phyloP scores from a whole-genome alignment of 345 rosid species.

The Euphorbia peplus region DNA sequence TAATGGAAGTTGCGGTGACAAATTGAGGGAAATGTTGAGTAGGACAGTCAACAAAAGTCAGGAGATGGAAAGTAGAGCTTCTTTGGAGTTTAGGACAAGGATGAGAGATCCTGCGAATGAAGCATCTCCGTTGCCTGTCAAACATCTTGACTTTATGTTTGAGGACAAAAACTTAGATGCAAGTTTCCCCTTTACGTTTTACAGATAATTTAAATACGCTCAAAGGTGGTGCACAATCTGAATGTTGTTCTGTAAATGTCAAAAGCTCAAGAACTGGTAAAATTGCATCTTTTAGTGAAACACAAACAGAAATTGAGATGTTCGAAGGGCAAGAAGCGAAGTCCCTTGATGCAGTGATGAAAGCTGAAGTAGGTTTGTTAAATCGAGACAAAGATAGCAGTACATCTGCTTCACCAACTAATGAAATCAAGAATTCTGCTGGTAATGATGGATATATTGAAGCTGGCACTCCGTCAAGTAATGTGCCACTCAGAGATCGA shows the following conservation, averaged over 20 bases:
- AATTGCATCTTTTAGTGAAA: conserved; percentile 13
- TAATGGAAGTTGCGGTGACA: conserved; percentile 31
- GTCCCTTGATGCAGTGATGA: conserved; percentile 22
- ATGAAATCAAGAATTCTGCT: conserved; percentile 33
- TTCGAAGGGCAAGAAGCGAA: conserved; percentile 23
- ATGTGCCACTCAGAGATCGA: conserved; percentile 40
- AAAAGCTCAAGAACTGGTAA: conserved; percentile 27
- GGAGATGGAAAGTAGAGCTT: conserved; percentile 32
- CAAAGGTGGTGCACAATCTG: conserved; percentile 36
- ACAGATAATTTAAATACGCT: conserved; percentile 20
- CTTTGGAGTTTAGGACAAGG: conserved; percentile 42
- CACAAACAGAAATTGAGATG: conserved; percentile 31
- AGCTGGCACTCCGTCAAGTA: conserved; percentile 70
- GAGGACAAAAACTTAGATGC: conserved; percentile 55
- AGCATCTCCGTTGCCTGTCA: conserved; percentile 72
- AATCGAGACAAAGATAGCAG: conserved; percentile 31
- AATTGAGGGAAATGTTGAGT: conserved; percentile 31
- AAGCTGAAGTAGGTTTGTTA: conserved; percentile 28
- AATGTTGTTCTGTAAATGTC: conserved; percentile 27
- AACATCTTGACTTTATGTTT: conserved; percentile 68
- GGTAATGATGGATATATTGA: conserved; percentile 41
- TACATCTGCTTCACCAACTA: conserved; percentile 31
- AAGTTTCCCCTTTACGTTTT: conserved; percentile 20
- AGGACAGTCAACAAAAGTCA: conserved; percentile 43
- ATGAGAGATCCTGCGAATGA: conserved; percentile 35